Conservation (phyloP, 768 basidiomycete species). For the Boletus vermiculosoides region DNA sequence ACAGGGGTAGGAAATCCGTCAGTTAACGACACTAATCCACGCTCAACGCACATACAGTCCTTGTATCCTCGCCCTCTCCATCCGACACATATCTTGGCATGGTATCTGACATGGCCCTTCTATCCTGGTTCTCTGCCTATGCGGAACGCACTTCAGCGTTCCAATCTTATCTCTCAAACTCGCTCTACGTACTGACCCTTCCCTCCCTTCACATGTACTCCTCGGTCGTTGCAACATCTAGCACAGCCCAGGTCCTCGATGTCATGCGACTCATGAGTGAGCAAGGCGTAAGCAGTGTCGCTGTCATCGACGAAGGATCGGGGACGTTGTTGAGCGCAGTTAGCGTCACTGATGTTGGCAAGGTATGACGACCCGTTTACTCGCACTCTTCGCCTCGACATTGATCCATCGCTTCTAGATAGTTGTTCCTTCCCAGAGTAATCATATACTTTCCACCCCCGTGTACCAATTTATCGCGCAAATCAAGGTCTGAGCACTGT, state of each 20-base stretch:
- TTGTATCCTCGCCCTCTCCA: slow-evolving; percentile 51
- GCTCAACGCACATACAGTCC: slow-evolving; percentile 37
- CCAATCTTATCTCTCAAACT: slow-evolving; percentile 45
- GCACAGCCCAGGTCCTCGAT: slow-evolving; percentile 64
- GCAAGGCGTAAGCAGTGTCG: slow-evolving; percentile 80
- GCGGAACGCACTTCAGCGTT: slow-evolving; percentile 42
- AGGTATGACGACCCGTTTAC: slow-evolving; percentile 40
- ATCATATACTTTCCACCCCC: slow-evolving; percentile 68
- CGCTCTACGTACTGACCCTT: slow-evolving; percentile 54
- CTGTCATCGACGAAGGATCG: slow-evolving; percentile 65
- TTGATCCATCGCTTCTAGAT: slow-evolving; percentile 41
- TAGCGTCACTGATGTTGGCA: slow-evolving; percentile 81
- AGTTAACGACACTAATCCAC: neutral
- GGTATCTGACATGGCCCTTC: slow-evolving; percentile 71
- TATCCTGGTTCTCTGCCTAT: slow-evolving; percentile 64
- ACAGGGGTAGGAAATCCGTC: slow-evolving; percentile 51
- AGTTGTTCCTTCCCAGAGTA: slow-evolving; percentile 78
- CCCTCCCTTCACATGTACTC: slow-evolving; percentile 64
- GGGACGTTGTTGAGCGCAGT: slow-evolving; percentile 70
- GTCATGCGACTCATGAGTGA: slow-evolving; percentile 88
- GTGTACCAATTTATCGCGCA: slow-evolving; percentile 66
- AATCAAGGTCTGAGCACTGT: slow-evolving; percentile 56
- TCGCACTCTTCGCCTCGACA: neutral
- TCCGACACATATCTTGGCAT: slow-evolving; percentile 58
- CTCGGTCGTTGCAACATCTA: slow-evolving; percentile 61